Conservation (phyloP, 768 basidiomycete genomes). For the Kwoniella mangroviensis region DNA sequence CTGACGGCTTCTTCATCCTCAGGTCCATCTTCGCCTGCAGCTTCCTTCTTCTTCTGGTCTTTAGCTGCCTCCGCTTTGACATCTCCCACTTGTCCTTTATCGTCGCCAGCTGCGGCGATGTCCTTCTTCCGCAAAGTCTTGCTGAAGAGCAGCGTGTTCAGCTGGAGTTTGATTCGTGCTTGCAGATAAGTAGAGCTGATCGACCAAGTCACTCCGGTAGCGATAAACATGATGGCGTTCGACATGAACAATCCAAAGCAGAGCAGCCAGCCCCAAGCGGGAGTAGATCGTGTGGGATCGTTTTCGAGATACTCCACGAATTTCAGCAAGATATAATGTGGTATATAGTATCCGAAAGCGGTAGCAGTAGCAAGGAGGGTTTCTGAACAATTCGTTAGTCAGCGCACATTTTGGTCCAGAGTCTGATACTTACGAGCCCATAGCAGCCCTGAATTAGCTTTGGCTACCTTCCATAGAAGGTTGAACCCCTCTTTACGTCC, state of each 20-base stretch:
- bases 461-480: slow-evolving; percentile 51
- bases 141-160: slow-evolving; percentile 81
- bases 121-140: slow-evolving; percentile 88
- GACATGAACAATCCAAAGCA: slow-evolving; percentile 53
- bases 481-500: slow-evolving; percentile 47
- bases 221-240: slow-evolving; percentile 59
- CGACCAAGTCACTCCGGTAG: slow-evolving; percentile 50
- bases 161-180: slow-evolving; percentile 71
- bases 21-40: slow-evolving; percentile 65
- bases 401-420: neutral
- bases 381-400: slow-evolving; percentile 27
- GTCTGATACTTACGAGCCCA: slow-evolving; percentile 43
- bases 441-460: slow-evolving; percentile 46
- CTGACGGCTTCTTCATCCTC: slow-evolving; percentile 63
- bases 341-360: slow-evolving; percentile 55
- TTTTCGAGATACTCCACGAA: slow-evolving; percentile 71
- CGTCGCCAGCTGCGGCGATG: slow-evolving; percentile 61
- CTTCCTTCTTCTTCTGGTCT: slow-evolving; percentile 61
- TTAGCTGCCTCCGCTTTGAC: slow-evolving; percentile 30
- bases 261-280: slow-evolving; percentile 76
- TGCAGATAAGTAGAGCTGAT: slow-evolving; percentile 68
- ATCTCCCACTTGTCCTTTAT: slow-evolving; percentile 24
- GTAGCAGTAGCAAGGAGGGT: slow-evolving; percentile 51
- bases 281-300: slow-evolving; percentile 65
- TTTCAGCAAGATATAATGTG: slow-evolving; percentile 67